A percentile compares a stretch with the other conserved stretches of the same genome.
Conservation (phyloP, 352 stramenopile genomes). For the Globisporangium radiosum region DNA sequence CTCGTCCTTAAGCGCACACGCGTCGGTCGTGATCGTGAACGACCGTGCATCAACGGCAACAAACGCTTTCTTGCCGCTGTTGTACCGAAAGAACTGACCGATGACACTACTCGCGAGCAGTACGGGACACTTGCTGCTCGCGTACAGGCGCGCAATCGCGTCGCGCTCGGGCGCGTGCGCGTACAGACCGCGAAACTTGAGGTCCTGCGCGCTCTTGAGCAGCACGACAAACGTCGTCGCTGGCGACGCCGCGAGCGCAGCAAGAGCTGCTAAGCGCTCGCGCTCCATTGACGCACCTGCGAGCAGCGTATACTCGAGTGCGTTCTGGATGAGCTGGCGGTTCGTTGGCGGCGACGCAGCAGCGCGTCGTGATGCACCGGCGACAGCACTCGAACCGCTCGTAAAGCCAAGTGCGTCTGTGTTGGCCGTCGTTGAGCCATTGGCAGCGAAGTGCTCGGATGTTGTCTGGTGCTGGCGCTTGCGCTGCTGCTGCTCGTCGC, state of each 20-base stretch:
- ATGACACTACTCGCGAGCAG: conserved; percentile 31
- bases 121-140: conserved; percentile 20
- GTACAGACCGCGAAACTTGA: conserved; percentile 74
- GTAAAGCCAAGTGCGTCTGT: not conserved
- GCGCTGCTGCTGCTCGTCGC: conserved; percentile 25
- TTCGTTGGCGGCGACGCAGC: conserved; percentile 46
- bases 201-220: conserved; percentile 62
- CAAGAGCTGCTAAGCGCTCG: conserved; percentile 37
- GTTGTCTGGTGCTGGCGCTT: conserved; percentile 18
- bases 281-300: conserved; percentile 55
- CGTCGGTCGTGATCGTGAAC: conserved; percentile 75
- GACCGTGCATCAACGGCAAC: conserved; percentile 47
- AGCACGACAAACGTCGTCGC: conserved; percentile 74
- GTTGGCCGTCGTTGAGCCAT: not conserved
- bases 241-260: conserved; percentile 30
- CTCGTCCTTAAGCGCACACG: conserved; percentile 49
- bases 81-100: conserved; percentile 81
- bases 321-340: conserved; percentile 69
- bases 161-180: conserved; percentile 46
- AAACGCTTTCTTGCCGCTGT: conserved; percentile 79
- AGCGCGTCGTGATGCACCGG: no score
- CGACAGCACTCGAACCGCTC: no score
- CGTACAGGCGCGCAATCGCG: conserved; percentile 34
- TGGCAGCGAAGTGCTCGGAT: not conserved
- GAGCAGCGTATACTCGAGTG: conserved; percentile 70